Percentiles rank a stretch among this genome's conserved stretches.
Evolutionary conservation across 1,284 basidiomycete genomes (phyloP).

Genomic region (Leccinum pachyderme): DNA sequence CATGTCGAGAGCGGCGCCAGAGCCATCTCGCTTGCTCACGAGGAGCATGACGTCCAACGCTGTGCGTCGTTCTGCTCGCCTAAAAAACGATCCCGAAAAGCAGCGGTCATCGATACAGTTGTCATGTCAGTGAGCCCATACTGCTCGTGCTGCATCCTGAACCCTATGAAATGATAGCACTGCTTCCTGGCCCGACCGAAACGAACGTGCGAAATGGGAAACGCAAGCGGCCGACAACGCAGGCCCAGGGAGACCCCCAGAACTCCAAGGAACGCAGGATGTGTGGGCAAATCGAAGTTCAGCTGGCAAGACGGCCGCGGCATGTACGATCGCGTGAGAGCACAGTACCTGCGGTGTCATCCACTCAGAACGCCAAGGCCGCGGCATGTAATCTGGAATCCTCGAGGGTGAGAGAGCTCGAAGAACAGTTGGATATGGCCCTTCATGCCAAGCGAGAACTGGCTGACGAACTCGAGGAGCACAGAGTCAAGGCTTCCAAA

Average conservation of each 20-base stretch:
- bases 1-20: slow-evolving; percentile 19
- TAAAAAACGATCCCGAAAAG: slow-evolving; percentile 7
- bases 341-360: background rate
- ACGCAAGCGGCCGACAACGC: slow-evolving; percentile 5
- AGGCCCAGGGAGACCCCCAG: background rate
- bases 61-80: slow-evolving; percentile 26
- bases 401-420: slow-evolving; percentile 27
- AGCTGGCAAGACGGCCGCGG: background rate
- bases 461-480: slow-evolving; percentile 38
- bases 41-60: slow-evolving; percentile 22
- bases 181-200: background rate
- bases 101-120: background rate
- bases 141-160: background rate
- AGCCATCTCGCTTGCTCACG: slow-evolving; percentile 17
- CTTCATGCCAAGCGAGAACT: slow-evolving; percentile 41
- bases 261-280: slow-evolving; percentile 9
- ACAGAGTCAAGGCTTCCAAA: slow-evolving; percentile 33
- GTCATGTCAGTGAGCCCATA: slow-evolving; percentile 13
- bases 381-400: slow-evolving; percentile 1
- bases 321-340: slow-evolving; percentile 3
- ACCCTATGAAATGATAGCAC: slow-evolving; percentile 10
- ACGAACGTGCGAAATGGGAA: background rate
- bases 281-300: slow-evolving; percentile 16
- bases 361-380: background rate
- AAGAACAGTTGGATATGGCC: slow-evolving; percentile 37